These are phyloP conservation scores for Macadamia integrifolia DNA, from an alignment of 164 flowering plant species.

Conservation along the genomic window DNA sequence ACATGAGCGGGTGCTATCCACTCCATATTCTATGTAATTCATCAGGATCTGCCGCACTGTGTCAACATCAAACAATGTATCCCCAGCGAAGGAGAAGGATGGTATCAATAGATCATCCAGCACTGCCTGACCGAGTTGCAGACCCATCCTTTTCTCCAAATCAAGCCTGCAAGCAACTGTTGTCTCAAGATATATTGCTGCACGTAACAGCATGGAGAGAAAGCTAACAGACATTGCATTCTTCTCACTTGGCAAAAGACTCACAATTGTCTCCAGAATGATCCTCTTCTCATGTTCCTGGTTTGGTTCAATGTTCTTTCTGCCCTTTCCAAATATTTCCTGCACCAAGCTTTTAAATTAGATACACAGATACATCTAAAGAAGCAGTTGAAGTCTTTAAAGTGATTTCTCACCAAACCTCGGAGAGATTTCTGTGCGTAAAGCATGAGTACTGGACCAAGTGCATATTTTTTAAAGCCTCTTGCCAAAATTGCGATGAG, in stretches of 20 bases:
- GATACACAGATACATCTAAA: neutral
- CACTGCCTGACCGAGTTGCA: constrained; percentile 74
- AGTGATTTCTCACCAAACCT: constrained; percentile 72
- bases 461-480: constrained; percentile 74
- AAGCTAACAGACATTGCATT: constrained; percentile 80
- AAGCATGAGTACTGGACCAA: constrained; percentile 86
- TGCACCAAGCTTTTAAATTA: constrained; percentile 24
- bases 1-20: constrained; percentile 32
- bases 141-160: constrained; percentile 79
- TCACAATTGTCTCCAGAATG: constrained; percentile 76
- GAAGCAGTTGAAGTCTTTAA: constrained; percentile 1
- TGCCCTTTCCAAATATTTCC: constrained; percentile 74
- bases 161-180: constrained; percentile 89
- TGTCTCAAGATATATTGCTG: constrained; percentile 76
- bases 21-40: constrained; percentile 56
- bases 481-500: constrained; percentile 79
- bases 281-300: constrained; percentile 86
- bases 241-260: constrained; percentile 83
- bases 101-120: constrained; percentile 87
- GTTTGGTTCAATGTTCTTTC: constrained; percentile 67
- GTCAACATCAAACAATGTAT: constrained; percentile 80
- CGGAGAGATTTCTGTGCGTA: constrained; percentile 91
- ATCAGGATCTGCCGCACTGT: constrained; percentile 71
- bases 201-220: constrained; percentile 74
- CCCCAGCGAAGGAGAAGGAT: constrained; percentile 64